Evolutionary conservation across 2,329 filamentous ascomycete species (phyloP), one percentile per base, ranked within the genome.

Genomic region (Fusarium papillatum): DNA sequence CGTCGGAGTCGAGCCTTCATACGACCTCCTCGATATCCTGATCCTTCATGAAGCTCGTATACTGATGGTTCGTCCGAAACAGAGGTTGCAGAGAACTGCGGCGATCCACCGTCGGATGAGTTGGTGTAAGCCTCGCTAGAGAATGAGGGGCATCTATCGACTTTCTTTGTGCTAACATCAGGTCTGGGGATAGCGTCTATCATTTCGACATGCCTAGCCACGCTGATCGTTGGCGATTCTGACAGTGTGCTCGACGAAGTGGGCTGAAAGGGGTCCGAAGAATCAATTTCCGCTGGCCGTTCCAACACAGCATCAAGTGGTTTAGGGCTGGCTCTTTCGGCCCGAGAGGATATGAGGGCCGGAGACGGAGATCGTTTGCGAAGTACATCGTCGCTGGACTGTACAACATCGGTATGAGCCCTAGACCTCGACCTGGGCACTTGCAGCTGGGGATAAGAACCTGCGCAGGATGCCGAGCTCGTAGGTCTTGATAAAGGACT

Each of bases 31-130:
- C 73, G 75, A 19, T 72, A 70, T 17, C 81, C 81, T 16, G 78
- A 80, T 17, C 83, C 83, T 62, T 83, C 83, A 39, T 83, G 81
- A 3, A 84, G 69, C 57, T 83, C 78, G 34, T 76, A 80, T 3
- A 72, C 24, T 1, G 67, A 64, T 22, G 46, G 8, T 14, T 74
- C 74, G 26, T 72, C 72, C 43, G 73, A 57, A 4, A 62, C 43
- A 29, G 75, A 68, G 17, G 68, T 69, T 29, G 68, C 66, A 31
- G 68, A 74, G 24, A 64, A 61, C 22, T 66, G 24, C 31, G 73
- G 63, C 10, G 73, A 71, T 39, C 53, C 67, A 14, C 67, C 66
- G 16, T 75, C 38, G n/a, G 38, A 31, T n/a, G 62, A 59, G 24
- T 50, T 57, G 10, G 24, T 29, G 6, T 55, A 61, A 29, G 31